Percentiles rank a stretch among this genome's conserved stretches.
These are phyloP conservation scores for Trichophyton rubrum DNA, from an alignment of 2,329 filamentous ascomycete species.

Conservation along the genomic window DNA sequence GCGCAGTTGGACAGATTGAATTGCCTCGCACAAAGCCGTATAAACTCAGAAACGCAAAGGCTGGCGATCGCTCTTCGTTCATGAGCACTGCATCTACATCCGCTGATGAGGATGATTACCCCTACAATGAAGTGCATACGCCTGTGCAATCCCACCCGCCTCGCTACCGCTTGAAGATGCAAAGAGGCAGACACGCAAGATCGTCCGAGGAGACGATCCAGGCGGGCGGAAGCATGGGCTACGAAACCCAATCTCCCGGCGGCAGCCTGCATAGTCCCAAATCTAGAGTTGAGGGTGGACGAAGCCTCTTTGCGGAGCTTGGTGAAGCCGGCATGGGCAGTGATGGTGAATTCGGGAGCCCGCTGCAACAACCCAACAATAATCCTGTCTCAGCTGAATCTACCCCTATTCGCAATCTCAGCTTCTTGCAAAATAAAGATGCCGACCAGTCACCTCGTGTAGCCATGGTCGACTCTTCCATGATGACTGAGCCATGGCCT, in stretches of 20 bases:
- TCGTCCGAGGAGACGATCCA: constrained; percentile 33
- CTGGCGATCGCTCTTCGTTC: constrained; percentile 54
- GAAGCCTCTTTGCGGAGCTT: constrained; percentile 85
- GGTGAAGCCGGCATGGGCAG: constrained; percentile 63
- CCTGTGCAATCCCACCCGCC: constrained; percentile 51
- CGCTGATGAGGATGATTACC: constrained; percentile 56
- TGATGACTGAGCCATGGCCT: constrained; percentile 46
- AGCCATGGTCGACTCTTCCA: constrained; percentile 47
- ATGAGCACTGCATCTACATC: constrained; percentile 84
- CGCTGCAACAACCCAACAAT: constrained; percentile 22
- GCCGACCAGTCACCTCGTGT: constrained; percentile 17
- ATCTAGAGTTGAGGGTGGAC: constrained; percentile 41
- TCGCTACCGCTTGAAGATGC: constrained; percentile 60
- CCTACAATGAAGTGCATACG: constrained; percentile 53
- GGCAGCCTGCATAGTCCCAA: constrained; percentile 37
- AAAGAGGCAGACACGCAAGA: constrained; percentile 51
- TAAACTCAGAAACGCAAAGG: constrained; percentile 33
- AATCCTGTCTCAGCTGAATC: constrained; percentile 24
- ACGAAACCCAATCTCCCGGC: constrained; percentile 41
- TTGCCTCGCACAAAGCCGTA: constrained; percentile 27
- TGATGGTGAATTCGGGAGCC: constrained; percentile 48
- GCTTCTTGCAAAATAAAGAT: neutral
- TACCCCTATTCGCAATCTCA: constrained; percentile 23
- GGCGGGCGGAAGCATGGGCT: constrained; percentile 26
- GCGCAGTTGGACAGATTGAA: constrained; percentile 21